Conservation (phyloP, 208 protist species). For the Crithidia expoeki region DNA sequence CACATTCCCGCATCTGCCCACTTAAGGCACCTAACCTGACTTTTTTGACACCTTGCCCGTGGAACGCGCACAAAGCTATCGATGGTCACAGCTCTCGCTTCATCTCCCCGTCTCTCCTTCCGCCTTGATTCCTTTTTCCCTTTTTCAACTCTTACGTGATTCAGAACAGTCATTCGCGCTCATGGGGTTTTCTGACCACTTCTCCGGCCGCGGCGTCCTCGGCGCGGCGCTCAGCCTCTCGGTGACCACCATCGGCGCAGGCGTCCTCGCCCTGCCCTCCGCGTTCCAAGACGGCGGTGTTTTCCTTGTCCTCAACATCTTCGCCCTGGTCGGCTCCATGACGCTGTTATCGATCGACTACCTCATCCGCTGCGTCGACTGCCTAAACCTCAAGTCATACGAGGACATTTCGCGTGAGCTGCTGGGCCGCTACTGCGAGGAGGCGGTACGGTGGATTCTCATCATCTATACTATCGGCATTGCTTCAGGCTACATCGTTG, state of each 20-base stretch:
- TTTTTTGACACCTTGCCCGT: no score
- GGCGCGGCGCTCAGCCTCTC: constrained; percentile 65
- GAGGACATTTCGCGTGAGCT: constrained; percentile 79
- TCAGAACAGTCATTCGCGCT: neutral
- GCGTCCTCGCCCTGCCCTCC: constrained; percentile 66
- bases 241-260: constrained; percentile 74
- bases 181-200: constrained; percentile 22
- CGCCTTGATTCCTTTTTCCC: neutral
- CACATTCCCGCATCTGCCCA: no score
- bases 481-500: constrained; percentile 79
- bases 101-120: neutral
- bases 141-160: neutral
- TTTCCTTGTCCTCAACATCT: constrained; percentile 43
- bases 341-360: constrained; percentile 83
- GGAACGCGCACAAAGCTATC: no score
- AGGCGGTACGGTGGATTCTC: constrained; percentile 73
- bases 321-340: constrained; percentile 46
- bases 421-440: constrained; percentile 66
- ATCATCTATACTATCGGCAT: constrained; percentile 75
- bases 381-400: constrained; percentile 68
- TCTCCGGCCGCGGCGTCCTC: constrained; percentile 32
- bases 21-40: no score
- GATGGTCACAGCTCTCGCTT: no score
- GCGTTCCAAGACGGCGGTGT: constrained; percentile 71
- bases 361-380: constrained; percentile 67